These are phyloP conservation scores for Epichloe baconii DNA, from an alignment of 2,329 filamentous ascomycete genomes.

Conservation along the genomic window DNA sequence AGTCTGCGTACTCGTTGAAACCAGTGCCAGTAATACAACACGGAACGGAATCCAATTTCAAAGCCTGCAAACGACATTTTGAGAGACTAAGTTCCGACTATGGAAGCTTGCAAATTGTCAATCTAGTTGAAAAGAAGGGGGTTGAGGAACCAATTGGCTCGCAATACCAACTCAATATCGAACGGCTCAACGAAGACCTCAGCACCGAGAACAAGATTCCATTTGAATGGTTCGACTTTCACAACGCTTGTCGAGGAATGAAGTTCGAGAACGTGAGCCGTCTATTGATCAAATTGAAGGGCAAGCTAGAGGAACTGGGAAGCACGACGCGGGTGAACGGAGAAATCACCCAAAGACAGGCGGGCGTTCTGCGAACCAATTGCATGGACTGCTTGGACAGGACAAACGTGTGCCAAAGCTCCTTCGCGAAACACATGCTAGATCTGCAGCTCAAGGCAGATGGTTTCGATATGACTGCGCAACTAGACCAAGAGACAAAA, in stretches of 20 bases:
- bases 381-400: conserved; percentile 98
- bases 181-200: conserved; percentile 51
- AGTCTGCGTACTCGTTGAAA: conserved; percentile 87
- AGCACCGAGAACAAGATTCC: conserved; percentile 26
- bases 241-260: conserved; percentile 85
- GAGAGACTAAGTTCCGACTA: conserved; percentile 55
- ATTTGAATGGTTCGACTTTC: conserved; percentile 98
- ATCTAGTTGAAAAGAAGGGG: conserved; percentile 83
- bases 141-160: conserved; percentile 69
- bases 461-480: conserved; percentile 61
- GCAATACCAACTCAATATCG: conserved; percentile 57
- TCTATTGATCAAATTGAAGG: conserved; percentile 57
- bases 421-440: conserved; percentile 70
- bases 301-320: conserved; percentile 55
- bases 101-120: conserved; percentile 64
- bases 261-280: conserved; percentile 89
- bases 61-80: conserved; percentile 72
- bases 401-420: conserved; percentile 92
- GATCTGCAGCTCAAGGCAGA: conserved; percentile 66
- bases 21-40: conserved; percentile 74
- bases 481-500: conserved; percentile 63
- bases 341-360: conserved; percentile 38
- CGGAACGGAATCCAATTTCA: conserved; percentile 63
- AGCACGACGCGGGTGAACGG: conserved; percentile 50
- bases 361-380: conserved; percentile 78